Conservation (phyloP, 2,329 filamentous ascomycete species). For the Zymoseptoria brevis region DNA sequence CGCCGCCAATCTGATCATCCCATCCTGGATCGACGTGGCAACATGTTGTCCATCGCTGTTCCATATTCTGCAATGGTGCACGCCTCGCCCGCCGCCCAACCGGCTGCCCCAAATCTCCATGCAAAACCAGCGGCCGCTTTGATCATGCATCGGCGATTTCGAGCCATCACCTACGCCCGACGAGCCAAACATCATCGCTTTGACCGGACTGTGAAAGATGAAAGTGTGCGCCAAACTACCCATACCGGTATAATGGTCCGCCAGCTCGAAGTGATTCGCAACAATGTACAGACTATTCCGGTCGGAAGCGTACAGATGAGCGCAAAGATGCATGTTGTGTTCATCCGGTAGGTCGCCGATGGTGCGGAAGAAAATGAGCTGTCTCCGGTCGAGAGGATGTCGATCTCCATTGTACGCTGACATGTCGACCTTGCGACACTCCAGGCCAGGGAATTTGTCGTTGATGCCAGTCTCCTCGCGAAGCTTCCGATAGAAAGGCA, state of each 20-base stretch:
- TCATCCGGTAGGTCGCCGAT: constrained; percentile 33
- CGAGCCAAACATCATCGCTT: constrained; percentile 33
- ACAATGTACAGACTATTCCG: constrained; percentile 48
- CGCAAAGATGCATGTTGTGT: constrained; percentile 49
- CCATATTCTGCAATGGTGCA: constrained; percentile 43
- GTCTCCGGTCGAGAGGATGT: constrained; percentile 30
- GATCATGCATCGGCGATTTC: constrained; percentile 23
- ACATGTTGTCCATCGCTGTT: constrained; percentile 36
- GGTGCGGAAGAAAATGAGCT: constrained; percentile 41
- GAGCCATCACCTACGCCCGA: background rate
- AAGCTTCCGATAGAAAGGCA: constrained; percentile 29
- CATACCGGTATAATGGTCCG: constrained; percentile 35
- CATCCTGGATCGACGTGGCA: constrained; percentile 44
- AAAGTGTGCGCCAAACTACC: constrained; percentile 43
- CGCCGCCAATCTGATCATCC: constrained; percentile 32
- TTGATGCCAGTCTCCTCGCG: constrained; percentile 31
- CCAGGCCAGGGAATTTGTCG: constrained; percentile 38
- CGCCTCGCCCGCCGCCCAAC: constrained; percentile 38
- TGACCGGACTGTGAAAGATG: constrained; percentile 38
- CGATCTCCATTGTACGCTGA: constrained; percentile 36
- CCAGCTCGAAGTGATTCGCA: constrained; percentile 41
- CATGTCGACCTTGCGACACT: constrained; percentile 49
- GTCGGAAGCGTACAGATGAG: constrained; percentile 51
- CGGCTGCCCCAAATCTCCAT: constrained; percentile 43
- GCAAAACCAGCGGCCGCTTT: constrained; percentile 37